Evolutionary conservation across 305 asterid species (phyloP), one percentile per base, ranked within the genome.

Genomic region (Fraxinus albicans): DNA sequence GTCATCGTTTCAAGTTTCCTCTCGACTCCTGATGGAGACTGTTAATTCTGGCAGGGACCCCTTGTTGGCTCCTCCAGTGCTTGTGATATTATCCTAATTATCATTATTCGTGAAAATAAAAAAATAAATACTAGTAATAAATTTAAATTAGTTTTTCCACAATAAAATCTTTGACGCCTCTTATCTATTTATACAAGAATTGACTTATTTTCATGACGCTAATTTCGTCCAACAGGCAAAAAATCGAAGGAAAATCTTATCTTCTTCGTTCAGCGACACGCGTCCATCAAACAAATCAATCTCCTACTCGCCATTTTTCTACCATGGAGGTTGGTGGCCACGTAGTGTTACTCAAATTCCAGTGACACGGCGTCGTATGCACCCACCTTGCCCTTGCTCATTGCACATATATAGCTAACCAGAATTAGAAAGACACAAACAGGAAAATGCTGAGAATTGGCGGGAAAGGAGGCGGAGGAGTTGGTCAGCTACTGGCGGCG

Each of bases 401-500:
- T 25, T 3, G 3, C 35, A 9, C 73, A 65, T 25, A n/a, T 7
- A 63, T 27, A 76, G n/a, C 35, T 36, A 77, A 29, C 44, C 42
- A 4, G 15, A 77, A 19, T 38, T 40, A 44, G 42, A 23, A 13
- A 15, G 35, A 50, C 27, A 25, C 1, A 77, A 84, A 80, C 76
- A n/a, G 36, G 83, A 88, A 79, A 88, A 89, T 91, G 98, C 86
- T 89, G 85, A 89, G 83, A 85, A 85, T 93, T 86, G 93, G 92
- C 90, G 94, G 93, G 85, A 92, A 92, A 88, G 91, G 86, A 74
- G 83, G 92, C 36, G 93, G 93, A 12, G 99, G 98, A 82, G 80
- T 92, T 3, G 99, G 97, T 77, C 96, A 93, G 88, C 84, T 96
- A 40, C 88, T 96, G 87, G 96, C 88, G 67, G 99, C 98, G 23